A percentile compares a stretch with the other conserved stretches of the same genome.
These are phyloP conservation scores for Mycena polygramma DNA, from an alignment of 768 basidiomycete genomes.

Conservation along the genomic window DNA sequence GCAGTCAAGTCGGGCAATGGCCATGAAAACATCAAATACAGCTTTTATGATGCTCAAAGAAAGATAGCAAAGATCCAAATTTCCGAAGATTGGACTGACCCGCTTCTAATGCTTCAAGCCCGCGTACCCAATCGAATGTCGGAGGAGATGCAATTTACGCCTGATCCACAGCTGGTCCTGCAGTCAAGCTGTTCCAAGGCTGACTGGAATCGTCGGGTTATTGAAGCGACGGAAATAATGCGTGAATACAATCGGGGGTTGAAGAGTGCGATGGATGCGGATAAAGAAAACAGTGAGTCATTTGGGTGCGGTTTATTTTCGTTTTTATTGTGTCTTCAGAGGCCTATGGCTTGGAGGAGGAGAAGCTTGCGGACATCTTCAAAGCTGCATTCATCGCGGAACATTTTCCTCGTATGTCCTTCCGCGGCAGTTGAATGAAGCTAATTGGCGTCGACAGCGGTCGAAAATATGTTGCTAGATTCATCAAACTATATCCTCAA, in stretches of 20 bases:
- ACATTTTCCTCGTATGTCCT: slow-evolving; percentile 31
- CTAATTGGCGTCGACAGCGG: background rate
- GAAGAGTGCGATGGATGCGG: slow-evolving; percentile 23
- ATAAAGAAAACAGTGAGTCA: slow-evolving; percentile 28
- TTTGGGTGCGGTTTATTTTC: background rate
- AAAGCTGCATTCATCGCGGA: slow-evolving; percentile 20
- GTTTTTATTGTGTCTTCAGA: background rate
- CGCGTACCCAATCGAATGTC: background rate
- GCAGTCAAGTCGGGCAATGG: slow-evolving; percentile 23
- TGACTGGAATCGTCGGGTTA: background rate
- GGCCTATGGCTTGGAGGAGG: slow-evolving; percentile 7
- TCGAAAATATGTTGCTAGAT: slow-evolving; percentile 18
- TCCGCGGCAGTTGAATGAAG: no score
- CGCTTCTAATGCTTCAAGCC: background rate
- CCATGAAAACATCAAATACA: background rate
- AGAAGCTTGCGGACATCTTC: slow-evolving; percentile 18
- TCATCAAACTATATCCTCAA: slow-evolving; percentile 18
- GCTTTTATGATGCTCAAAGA: slow-evolving; percentile 3
- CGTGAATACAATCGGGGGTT: slow-evolving; percentile 11
- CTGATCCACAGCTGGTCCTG: slow-evolving; percentile 23
- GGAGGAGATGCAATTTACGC: background rate
- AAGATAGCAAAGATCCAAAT: background rate
- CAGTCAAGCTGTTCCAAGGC: background rate
- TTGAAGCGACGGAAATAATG: slow-evolving; percentile 14
- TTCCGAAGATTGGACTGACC: slow-evolving; percentile 11